Percentiles rank a stretch among this genome's conserved stretches.
Evolutionary conservation across 2,329 filamentous ascomycete genomes (phyloP).

Genomic region (Verticillium alfalfae): DNA sequence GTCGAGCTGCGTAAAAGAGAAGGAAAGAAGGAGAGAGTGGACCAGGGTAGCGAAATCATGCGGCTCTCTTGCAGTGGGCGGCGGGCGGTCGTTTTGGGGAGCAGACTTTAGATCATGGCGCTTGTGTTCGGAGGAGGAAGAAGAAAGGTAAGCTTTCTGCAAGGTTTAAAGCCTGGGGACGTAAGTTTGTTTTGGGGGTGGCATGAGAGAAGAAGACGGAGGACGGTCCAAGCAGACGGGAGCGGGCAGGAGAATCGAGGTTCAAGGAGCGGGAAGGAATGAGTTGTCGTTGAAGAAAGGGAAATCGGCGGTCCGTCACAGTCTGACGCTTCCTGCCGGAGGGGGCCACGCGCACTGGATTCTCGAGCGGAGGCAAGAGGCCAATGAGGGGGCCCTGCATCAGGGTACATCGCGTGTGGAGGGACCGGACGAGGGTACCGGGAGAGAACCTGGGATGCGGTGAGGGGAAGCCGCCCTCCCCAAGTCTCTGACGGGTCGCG

Average conservation of each 20-base stretch:
- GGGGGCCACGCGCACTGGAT: neutral
- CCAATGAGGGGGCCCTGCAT: neutral
- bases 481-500: neutral
- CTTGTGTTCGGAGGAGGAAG: constrained; percentile 2
- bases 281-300: constrained; percentile 13
- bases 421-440: constrained; percentile 8
- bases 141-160: neutral
- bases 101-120: constrained; percentile 7
- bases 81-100: neutral
- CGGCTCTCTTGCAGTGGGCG: neutral
- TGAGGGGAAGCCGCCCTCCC: neutral
- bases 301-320: constrained; percentile 1
- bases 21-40: constrained; percentile 1
- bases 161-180: too few species aligned
- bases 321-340: neutral
- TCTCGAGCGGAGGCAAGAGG: neutral
- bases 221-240: neutral
- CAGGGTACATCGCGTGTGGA: constrained; percentile 4
- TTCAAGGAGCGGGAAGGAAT: neutral
- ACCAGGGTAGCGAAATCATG: constrained; percentile 6
- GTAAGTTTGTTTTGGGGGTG: too few species aligned
- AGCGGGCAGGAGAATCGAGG: neutral
- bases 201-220: neutral
- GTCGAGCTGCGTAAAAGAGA: constrained; percentile 3
- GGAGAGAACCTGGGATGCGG: neutral